These are phyloP conservation scores for Populus pruinosa DNA, from an alignment of 345 rosid species.

Conservation along the genomic window DNA sequence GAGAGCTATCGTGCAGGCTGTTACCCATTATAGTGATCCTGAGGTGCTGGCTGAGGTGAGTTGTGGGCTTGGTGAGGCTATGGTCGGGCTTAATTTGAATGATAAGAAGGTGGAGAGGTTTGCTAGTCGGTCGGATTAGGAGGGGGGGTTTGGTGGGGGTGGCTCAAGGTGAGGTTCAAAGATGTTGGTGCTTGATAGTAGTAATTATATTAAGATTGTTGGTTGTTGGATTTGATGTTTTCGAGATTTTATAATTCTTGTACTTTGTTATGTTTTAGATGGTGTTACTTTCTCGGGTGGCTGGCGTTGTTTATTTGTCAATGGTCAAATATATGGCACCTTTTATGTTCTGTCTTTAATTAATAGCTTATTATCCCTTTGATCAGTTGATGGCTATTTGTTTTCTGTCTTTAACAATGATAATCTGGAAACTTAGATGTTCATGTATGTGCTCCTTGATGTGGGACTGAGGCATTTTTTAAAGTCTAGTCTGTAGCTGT, in stretches of 20 bases:
- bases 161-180: slow-evolving; percentile 7
- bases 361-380: not conserved
- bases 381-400: not conserved
- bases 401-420: not conserved
- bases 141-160: not conserved
- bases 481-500: not conserved
- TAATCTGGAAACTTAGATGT: not conserved
- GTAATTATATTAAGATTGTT: not conserved
- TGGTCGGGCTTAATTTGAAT: slow-evolving; percentile 34
- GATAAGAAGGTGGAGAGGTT: slow-evolving; percentile 36
- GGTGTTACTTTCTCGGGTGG: not conserved
- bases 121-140: slow-evolving; percentile 27
- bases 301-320: not conserved
- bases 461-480: not conserved
- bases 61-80: slow-evolving; percentile 37
- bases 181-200: not conserved
- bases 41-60: slow-evolving; percentile 29
- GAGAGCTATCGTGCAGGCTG: slow-evolving; percentile 32
- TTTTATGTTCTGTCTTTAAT: not conserved
- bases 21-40: slow-evolving; percentile 29
- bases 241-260: not conserved
- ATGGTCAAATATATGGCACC: too few species aligned
- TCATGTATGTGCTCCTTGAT: not conserved
- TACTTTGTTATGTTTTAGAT: not conserved
- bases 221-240: not conserved